Conservation (phyloP, 495 filamentous ascomycete species). For the Lophium mytilinum region DNA sequence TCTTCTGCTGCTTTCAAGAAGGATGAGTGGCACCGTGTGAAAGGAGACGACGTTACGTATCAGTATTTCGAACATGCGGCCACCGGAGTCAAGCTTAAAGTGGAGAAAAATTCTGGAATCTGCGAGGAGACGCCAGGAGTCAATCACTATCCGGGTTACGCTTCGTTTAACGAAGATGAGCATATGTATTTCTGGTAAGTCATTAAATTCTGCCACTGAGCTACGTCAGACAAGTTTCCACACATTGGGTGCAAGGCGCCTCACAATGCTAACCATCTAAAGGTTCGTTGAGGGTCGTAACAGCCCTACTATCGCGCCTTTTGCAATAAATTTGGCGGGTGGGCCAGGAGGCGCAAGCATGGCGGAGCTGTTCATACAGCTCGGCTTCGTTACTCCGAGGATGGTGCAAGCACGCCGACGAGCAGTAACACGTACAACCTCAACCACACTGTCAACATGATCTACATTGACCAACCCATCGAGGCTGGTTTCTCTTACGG, state of each 20-base stretch:
- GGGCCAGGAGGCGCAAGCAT: constrained; percentile 50
- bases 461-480: constrained; percentile 59
- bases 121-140: constrained; percentile 38
- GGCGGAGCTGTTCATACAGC: constrained; percentile 56
- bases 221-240: constrained; percentile 1
- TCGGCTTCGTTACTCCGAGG: constrained; percentile 55
- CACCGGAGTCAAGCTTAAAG: constrained; percentile 43
- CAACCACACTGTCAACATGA: constrained; percentile 56
- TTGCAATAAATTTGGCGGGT: constrained; percentile 49
- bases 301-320: constrained; percentile 41
- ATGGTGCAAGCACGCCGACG: constrained; percentile 42
- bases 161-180: constrained; percentile 42
- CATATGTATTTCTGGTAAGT: constrained; percentile 49
- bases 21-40: constrained; percentile 39
- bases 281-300: constrained; percentile 45
- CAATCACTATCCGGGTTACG: constrained; percentile 50
- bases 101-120: constrained; percentile 42
- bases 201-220: not conserved
- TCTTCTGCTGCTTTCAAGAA: constrained; percentile 26
- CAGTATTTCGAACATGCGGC: constrained; percentile 48
- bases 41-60: constrained; percentile 28
- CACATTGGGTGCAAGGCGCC: too few relatives aligned
- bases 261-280: too few relatives aligned
- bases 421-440: constrained; percentile 49
- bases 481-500: constrained; percentile 58